Conservation (phyloP, 106 monocot genomes). For the Phalaenopsis equestris region DNA sequence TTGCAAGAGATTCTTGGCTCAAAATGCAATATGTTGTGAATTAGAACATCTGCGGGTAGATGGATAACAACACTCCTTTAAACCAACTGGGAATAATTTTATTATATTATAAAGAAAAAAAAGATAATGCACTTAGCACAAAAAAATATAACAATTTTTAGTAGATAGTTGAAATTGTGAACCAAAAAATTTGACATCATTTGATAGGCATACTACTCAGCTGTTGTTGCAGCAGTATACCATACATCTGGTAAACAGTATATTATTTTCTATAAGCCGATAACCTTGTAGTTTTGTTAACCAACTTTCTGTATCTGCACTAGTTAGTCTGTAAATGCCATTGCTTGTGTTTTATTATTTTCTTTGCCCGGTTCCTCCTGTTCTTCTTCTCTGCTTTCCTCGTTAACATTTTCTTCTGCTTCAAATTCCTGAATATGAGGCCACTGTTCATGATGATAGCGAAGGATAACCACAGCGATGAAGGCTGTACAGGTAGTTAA, state of each 20-base stretch:
- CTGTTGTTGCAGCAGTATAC: not conserved
- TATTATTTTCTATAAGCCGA: not conserved
- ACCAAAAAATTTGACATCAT: not conserved
- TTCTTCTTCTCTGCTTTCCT: not conserved
- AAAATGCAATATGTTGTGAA: too few species aligned
- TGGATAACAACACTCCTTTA: too few species aligned
- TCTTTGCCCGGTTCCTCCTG: not conserved
- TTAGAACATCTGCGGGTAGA: too few species aligned
- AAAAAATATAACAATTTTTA: not conserved
- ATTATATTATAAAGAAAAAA: too few species aligned
- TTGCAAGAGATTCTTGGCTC: too few species aligned
- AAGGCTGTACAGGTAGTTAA: conserved; percentile 6
- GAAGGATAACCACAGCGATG: conserved; percentile 1
- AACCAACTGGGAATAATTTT: too few species aligned
- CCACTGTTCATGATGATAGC: not conserved
- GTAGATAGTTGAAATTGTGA: not conserved
- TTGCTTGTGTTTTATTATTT: not conserved
- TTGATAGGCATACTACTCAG: not conserved
- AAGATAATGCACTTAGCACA: too few species aligned
- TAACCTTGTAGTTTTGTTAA: not conserved
- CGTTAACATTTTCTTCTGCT: not conserved
- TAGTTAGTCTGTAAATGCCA: not conserved
- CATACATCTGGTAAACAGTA: not conserved
- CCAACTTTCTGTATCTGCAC: not conserved
- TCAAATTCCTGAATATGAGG: not conserved